Base-by-base conservation (phyloP, 768 basidiomycete species). In the Thelephora ganbajun region DNA sequence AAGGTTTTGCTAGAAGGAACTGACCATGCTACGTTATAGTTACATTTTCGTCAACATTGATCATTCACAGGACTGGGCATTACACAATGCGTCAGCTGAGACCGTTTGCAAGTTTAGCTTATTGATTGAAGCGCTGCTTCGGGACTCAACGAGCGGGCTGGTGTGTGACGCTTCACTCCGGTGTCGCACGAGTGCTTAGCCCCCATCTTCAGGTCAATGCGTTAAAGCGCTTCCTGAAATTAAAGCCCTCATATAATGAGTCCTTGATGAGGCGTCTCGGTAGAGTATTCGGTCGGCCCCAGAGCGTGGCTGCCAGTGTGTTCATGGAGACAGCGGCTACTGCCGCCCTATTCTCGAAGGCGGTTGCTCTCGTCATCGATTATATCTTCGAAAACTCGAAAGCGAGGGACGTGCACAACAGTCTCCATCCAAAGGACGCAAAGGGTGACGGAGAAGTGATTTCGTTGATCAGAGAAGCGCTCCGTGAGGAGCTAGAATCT, bases 1-100 rank as follows among this genome's bases (percentile, higher is more conserved):
- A 22, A 43, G 19, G 44, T 39, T 13, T 30, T 35, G 20, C 13
- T n/a, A 44, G 18, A n/a, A 6, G 33, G 33, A 36, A 9, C n/a
- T 19, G 18, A 20, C 33, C 41, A 18, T 30, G 12, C 34, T 13
- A 30, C 16, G 12, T 20, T 13, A 16, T 43, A 61, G 59, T 34
- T 61, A 53, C 47, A 48, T 60, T 16, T 61, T 61, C 55, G 36
- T 63, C 46, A 56, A 63, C 46, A 49, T 48, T n/a, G 50, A 54
- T 35, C 48, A 50, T 6, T 46, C 49, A 16, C 30, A 36, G n/a
- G 52, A 58, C 34, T 50, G 53, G 52, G 39, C 49, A 6, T 47
- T 58, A n/a, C 45, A 44, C 13, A 23, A 50, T 30, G 45, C 48
- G 5, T 50, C 55, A 6, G 20, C 20, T 4, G 47, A 47, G 22